Evolutionary conservation across 345 rosid genomes (phyloP).

Genomic region (Pistacia vera): DNA sequence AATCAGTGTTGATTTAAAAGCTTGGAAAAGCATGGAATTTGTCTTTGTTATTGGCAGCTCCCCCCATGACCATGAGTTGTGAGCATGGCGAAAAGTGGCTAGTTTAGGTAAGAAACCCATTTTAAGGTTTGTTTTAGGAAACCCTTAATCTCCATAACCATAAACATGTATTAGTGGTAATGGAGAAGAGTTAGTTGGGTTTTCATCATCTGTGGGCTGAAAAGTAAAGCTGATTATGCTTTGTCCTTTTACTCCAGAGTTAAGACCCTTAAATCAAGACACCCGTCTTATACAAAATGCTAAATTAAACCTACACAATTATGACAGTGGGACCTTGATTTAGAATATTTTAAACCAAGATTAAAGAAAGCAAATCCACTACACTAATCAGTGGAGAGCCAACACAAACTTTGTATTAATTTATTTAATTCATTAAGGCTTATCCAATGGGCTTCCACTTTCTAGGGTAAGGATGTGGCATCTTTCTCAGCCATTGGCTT

Average conservation of each 20-base stretch:
- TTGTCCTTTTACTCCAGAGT: not conserved
- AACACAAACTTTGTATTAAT: slow-evolving; percentile 34
- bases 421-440: slow-evolving; percentile 11
- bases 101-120: slow-evolving; percentile 26
- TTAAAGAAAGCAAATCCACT: slow-evolving; percentile 31
- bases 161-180: not conserved
- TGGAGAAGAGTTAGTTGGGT: slow-evolving; percentile 28
- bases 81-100: slow-evolving; percentile 26
- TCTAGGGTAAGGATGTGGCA: slow-evolving; percentile 43
- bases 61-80: slow-evolving; percentile 19
- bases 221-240: slow-evolving; percentile 25
- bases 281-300: slow-evolving; percentile 26
- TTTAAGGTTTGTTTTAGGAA: slow-evolving; percentile 18
- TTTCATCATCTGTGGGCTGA: slow-evolving; percentile 29
- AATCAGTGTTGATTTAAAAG: slow-evolving; percentile 13
- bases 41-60: slow-evolving; percentile 10
- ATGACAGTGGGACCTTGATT: slow-evolving; percentile 25
- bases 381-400: slow-evolving; percentile 57
- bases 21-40: slow-evolving; percentile 9
- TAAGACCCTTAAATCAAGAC: slow-evolving; percentile 10
- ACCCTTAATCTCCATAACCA: not conserved
- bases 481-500: slow-evolving; percentile 25
- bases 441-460: slow-evolving; percentile 50
- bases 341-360: not conserved
- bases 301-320: slow-evolving; percentile 25